Evolutionary conservation across 768 basidiomycete genomes (phyloP), one percentile per base, ranked within the genome.

Genomic region (Rhizopogon vesiculosus): DNA sequence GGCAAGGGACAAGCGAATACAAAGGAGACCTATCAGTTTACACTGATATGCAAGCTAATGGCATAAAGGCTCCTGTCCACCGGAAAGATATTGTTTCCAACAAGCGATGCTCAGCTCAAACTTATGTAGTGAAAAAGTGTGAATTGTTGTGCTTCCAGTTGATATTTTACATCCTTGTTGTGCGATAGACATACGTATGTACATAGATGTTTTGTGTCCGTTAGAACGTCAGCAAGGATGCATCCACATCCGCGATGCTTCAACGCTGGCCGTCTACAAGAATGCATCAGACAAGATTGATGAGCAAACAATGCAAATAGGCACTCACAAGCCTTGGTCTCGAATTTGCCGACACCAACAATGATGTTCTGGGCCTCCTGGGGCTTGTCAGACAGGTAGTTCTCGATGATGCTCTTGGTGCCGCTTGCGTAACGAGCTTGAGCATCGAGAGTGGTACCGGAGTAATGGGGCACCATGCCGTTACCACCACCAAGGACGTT

Each of bases 381-480:
- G 1, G 78, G 68, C 69, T 85, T 83, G 58, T 69, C 73, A 13
- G 65, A 65, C 57, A 90, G 63, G 74, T 85, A 93, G 71, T 88
- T 87, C 55, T 84, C 78, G 54, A 92, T 76, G 67, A 93, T 92
- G 60, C 73, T 76, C 74, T 74, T 82, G 28, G 82, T 77, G 13
- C 91, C 91, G 44, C 73, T 71, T 15, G 92, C 92, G 67, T 97
- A 96, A 46, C 93, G 87, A 29, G 78, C 80, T 74, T 95, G 93
- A 2, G 93, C 92, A 64, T 95, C 93, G 58, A 93, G 81, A 22
- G 91, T 93, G 7, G 91, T 93, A 40, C 93, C 91, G 61, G 87
- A 89, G 74, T 90, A 91, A 67, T 91, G 89, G 12, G 89, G 86
- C 5, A 90, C 88, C 83, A 94, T 93, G 64, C 88, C 92, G 73